Evolutionary conservation across 2,329 filamentous ascomycete genomes (phyloP).

Genomic region (Lachnum nothofagi): DNA sequence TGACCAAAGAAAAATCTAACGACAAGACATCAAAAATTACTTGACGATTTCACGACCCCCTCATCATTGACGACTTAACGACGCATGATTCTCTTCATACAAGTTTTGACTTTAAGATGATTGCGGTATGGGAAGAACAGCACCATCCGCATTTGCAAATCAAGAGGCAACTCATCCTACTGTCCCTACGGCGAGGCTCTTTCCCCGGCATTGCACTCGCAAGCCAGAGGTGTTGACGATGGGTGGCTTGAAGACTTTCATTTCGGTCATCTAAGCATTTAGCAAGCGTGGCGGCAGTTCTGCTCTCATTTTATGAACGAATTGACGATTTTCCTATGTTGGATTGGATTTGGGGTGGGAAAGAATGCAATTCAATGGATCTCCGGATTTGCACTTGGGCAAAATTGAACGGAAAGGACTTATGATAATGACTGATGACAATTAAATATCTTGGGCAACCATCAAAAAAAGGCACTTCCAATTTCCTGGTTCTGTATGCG

Average conservation of each 20-base stretch:
- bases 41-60: constrained; percentile 11
- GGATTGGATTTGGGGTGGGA: constrained; percentile 6
- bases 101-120: constrained; percentile 20
- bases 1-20: constrained; percentile 19
- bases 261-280: constrained; percentile 27
- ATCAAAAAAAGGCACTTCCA: background rate
- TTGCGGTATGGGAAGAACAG: constrained; percentile 28
- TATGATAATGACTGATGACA: constrained; percentile 18
- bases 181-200: constrained; percentile 27
- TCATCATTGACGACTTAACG: constrained; percentile 14
- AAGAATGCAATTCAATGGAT: background rate
- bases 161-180: constrained; percentile 31
- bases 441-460: constrained; percentile 17
- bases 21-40: constrained; percentile 20
- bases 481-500: background rate
- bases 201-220: constrained; percentile 15
- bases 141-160: constrained; percentile 28
- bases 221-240: constrained; percentile 7
- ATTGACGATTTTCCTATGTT: constrained; percentile 16
- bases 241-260: constrained; percentile 18
- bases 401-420: constrained; percentile 8
- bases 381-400: constrained; percentile 9
- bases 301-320: constrained; percentile 16
- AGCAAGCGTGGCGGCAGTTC: constrained; percentile 29
- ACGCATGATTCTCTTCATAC: constrained; percentile 19